Conservation (phyloP, 129 eudicot species). For the Escallonia rubra region DNA sequence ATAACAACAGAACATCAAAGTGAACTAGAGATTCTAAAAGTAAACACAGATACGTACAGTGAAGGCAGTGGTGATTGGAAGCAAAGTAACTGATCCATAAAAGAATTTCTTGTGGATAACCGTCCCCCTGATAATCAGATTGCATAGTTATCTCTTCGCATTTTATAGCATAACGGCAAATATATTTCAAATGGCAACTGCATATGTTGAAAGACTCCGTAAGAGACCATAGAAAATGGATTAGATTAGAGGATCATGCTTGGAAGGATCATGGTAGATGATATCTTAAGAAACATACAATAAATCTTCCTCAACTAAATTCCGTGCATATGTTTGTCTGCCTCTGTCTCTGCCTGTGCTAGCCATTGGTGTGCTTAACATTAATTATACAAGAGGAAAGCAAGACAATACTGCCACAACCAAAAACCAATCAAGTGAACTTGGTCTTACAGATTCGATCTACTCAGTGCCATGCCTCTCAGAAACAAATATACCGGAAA, state of each 20-base stretch:
- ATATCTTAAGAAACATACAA: too few relatives aligned
- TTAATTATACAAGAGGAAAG: too few relatives aligned
- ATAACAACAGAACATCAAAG: neutral
- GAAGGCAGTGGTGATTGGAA: constrained; percentile 75
- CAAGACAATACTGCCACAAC: constrained; percentile 1
- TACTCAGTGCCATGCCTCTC: neutral
- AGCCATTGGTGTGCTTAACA: too few relatives aligned
- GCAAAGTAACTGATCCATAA: constrained; percentile 80
- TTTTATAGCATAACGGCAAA: too few relatives aligned
- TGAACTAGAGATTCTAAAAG: neutral
- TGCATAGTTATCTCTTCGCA: neutral
- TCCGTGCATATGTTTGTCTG: too few relatives aligned
- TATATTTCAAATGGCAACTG: too few relatives aligned
- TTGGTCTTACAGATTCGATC: neutral
- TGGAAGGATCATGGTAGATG: too few relatives aligned
- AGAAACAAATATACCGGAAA: neutral
- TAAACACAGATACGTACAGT: constrained; percentile 41
- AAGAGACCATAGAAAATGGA: neutral
- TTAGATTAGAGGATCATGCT: neutral
- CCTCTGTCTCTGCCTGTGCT: too few relatives aligned
- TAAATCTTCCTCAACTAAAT: too few relatives aligned
- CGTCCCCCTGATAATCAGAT: constrained; percentile 61
- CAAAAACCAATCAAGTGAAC: neutral
- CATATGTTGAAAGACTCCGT: neutral
- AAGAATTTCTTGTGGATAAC: constrained; percentile 81